Percentiles rank a stretch among this genome's conserved stretches.
These are phyloP conservation scores for Haplosporangium gracile DNA, from an alignment of 192 early-diverging fungal genomes.

Conservation along the genomic window DNA sequence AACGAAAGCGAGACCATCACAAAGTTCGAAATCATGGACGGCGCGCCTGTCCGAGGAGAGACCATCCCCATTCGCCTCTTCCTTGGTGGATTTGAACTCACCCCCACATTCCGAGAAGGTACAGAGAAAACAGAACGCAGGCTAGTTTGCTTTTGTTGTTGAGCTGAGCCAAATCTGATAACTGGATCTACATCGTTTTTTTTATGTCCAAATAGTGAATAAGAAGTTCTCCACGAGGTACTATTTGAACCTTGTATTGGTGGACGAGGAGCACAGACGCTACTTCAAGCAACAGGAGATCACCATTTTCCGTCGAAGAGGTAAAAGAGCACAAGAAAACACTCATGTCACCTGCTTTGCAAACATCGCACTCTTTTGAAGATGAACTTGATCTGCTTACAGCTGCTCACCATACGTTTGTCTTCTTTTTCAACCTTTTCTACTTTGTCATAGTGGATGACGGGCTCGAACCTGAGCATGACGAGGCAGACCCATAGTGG, in stretches of 20 bases:
- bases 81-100: constrained; percentile 96
- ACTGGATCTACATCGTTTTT: not conserved
- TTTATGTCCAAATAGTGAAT: constrained; percentile 75
- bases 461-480: constrained; percentile 40
- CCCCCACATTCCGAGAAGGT: constrained; percentile 94
- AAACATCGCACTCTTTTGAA: not conserved
- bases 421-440: not conserved
- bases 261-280: constrained; percentile 98
- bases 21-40: constrained; percentile 99
- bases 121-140: not conserved
- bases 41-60: constrained; percentile 94
- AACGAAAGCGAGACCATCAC: constrained; percentile 99
- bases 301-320: constrained; percentile 78
- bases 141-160: not conserved
- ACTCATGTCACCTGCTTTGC: not conserved
- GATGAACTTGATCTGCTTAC: not conserved
- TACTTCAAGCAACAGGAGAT: constrained; percentile 99
- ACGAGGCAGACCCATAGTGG: constrained; percentile 13
- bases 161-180: not conserved
- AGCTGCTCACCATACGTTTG: not conserved
- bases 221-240: constrained; percentile 99
- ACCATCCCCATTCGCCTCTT: constrained; percentile 99
- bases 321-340: constrained; percentile 23
- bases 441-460: constrained; percentile 26
- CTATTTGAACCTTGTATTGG: constrained; percentile 96